A percentile compares a stretch with the other conserved stretches of the same genome.
Evolutionary conservation across 805 yeast species (phyloP).

Genomic region (Hanseniaspora meyeri): DNA sequence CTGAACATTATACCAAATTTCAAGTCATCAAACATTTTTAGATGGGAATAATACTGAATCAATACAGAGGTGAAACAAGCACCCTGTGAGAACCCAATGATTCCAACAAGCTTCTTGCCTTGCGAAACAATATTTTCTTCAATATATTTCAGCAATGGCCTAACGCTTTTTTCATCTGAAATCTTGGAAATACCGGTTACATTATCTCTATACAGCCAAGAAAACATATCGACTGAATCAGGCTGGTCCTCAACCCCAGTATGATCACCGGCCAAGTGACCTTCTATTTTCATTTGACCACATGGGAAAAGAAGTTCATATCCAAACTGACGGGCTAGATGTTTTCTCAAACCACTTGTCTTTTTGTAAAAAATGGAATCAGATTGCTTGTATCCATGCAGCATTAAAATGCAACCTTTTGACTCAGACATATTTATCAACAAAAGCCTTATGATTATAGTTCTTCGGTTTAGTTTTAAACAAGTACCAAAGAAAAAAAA

Average conservation of each 20-base stretch:
- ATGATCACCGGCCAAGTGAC: slow-evolving; percentile 22
- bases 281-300: slow-evolving; percentile 51
- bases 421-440: background rate
- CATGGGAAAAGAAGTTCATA: slow-evolving; percentile 62
- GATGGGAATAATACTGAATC: slow-evolving; percentile 38
- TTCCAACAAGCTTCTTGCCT: slow-evolving; percentile 37
- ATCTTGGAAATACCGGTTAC: slow-evolving; percentile 27
- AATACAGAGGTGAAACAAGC: slow-evolving; percentile 66
- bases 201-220: slow-evolving; percentile 57
- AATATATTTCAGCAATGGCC: slow-evolving; percentile 34
- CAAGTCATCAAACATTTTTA: slow-evolving; percentile 28
- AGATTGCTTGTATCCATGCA: slow-evolving; percentile 85
- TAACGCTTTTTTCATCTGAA: slow-evolving; percentile 28
- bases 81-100: slow-evolving; percentile 88
- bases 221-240: slow-evolving; percentile 35
- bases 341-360: slow-evolving; percentile 75
- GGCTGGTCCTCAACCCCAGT: slow-evolving; percentile 47
- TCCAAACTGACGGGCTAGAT: slow-evolving; percentile 39
- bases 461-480: background rate
- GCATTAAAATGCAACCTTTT: slow-evolving; percentile 48
- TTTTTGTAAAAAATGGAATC: slow-evolving; percentile 69
- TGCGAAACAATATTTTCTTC: slow-evolving; percentile 52
- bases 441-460: background rate
- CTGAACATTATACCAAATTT: slow-evolving; percentile 66
- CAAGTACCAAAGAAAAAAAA: background rate